Conservation (phyloP, 345 rosid genomes). For the Arabidopsis arenosa region DNA sequence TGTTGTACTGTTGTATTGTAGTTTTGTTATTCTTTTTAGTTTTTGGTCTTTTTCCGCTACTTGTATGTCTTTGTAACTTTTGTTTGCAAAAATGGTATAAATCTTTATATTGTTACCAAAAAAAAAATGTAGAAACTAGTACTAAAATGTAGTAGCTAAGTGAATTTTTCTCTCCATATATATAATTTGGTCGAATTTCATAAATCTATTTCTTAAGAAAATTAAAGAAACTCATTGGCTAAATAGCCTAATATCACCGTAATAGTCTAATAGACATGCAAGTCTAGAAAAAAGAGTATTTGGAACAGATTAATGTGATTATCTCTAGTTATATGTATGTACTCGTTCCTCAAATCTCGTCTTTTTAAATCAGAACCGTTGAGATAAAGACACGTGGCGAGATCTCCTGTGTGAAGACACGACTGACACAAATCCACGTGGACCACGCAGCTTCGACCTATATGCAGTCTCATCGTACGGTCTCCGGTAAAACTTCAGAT, state of each 20-base stretch:
- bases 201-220: neutral
- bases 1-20: no score
- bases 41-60: no score
- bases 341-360: constrained; percentile 17
- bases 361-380: constrained; percentile 63
- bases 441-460: constrained; percentile 87
- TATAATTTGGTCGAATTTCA: neutral
- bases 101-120: no score
- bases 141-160: neutral
- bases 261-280: neutral
- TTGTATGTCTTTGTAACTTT: no score
- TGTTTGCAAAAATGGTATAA: no score
- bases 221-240: neutral
- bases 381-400: constrained; percentile 87
- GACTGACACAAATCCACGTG: constrained; percentile 89
- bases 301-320: constrained; percentile 14
- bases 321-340: constrained; percentile 40
- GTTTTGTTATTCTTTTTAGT: no score
- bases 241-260: constrained; percentile 5
- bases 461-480: constrained; percentile 96
- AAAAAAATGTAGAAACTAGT: no score
- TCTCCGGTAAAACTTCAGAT: constrained; percentile 69
- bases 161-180: neutral
- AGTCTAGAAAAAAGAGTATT: neutral
- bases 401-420: constrained; percentile 70